Conservation (phyloP, 306 rosid genomes). For the Pyrus pyrifolia region DNA sequence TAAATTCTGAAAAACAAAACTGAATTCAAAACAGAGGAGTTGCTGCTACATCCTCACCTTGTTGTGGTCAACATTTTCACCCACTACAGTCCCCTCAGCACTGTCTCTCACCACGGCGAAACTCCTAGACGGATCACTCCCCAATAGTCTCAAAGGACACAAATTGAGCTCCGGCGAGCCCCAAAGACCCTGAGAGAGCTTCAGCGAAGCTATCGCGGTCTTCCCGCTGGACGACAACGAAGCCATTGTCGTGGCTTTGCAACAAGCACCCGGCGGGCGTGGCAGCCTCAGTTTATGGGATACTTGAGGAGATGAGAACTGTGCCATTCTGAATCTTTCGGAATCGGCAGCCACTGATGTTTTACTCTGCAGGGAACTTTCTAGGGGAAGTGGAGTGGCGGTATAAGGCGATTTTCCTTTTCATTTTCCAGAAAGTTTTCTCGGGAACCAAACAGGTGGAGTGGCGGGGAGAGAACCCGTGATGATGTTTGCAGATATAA, state of each 20-base stretch:
- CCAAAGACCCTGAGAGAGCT: conserved; percentile 1
- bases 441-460: background rate
- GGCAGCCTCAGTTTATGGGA: background rate
- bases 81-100: too few species aligned
- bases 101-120: too few species aligned
- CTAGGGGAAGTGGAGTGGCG: background rate
- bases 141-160: background rate
- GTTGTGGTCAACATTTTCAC: too few species aligned
- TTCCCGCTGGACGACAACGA: background rate
- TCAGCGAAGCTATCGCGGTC: background rate
- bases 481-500: too few species aligned
- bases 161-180: background rate
- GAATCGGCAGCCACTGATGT: background rate
- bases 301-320: conserved; percentile 7
- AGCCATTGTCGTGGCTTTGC: background rate
- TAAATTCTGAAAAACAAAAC: too few species aligned
- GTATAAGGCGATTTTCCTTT: background rate
- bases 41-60: too few species aligned
- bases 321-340: conserved; percentile 4
- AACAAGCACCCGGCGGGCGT: background rate
- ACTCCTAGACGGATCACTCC: too few species aligned
- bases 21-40: too few species aligned
- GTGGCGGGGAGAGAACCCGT: conserved; percentile 4
- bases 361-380: background rate
- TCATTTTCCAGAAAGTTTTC: background rate